These are phyloP conservation scores for Pueraria montana DNA, from an alignment of 306 rosid species.

Conservation along the genomic window DNA sequence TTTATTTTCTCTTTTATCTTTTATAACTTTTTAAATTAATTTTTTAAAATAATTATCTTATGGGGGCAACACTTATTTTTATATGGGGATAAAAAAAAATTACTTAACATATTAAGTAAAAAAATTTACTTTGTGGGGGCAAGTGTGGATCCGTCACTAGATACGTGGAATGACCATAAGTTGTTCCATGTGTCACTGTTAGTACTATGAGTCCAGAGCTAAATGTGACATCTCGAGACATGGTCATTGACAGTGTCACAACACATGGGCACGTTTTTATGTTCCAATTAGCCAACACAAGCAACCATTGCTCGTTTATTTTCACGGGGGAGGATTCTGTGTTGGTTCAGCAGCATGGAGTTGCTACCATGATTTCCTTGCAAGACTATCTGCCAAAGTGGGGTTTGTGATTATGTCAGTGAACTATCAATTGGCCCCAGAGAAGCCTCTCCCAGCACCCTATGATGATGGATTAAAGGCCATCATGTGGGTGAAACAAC, in stretches of 20 bases:
- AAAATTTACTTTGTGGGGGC: too few relatives aligned
- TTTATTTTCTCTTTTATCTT: too few relatives aligned
- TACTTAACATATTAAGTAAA: too few relatives aligned
- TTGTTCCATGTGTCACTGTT: slow-evolving; percentile 69
- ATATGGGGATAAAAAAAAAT: too few relatives aligned
- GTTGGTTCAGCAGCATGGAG: slow-evolving; percentile 93
- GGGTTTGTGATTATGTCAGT: slow-evolving; percentile 76
- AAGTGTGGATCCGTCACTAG: too few relatives aligned
- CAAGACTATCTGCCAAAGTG: slow-evolving; percentile 57
- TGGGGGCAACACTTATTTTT: too few relatives aligned
- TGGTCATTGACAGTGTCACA: slow-evolving; percentile 64
- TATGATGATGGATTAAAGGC: slow-evolving; percentile 80
- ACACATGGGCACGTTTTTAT: slow-evolving; percentile 83
- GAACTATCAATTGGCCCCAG: slow-evolving; percentile 86
- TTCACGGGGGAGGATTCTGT: slow-evolving; percentile 95
- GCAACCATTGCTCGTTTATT: slow-evolving; percentile 74
- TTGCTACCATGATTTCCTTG: slow-evolving; percentile 80
- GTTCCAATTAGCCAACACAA: slow-evolving; percentile 63
- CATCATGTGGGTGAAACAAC: slow-evolving; percentile 73
- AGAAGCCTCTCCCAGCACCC: slow-evolving; percentile 88
- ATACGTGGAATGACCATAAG: slow-evolving; percentile 71
- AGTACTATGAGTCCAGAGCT: slow-evolving; percentile 53
- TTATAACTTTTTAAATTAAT: too few relatives aligned
- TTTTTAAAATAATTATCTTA: too few relatives aligned
- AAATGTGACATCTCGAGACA: slow-evolving; percentile 65